These are phyloP conservation scores for Podila epicladia DNA, from an alignment of 192 early-diverging fungal genomes.

Conservation along the genomic window DNA sequence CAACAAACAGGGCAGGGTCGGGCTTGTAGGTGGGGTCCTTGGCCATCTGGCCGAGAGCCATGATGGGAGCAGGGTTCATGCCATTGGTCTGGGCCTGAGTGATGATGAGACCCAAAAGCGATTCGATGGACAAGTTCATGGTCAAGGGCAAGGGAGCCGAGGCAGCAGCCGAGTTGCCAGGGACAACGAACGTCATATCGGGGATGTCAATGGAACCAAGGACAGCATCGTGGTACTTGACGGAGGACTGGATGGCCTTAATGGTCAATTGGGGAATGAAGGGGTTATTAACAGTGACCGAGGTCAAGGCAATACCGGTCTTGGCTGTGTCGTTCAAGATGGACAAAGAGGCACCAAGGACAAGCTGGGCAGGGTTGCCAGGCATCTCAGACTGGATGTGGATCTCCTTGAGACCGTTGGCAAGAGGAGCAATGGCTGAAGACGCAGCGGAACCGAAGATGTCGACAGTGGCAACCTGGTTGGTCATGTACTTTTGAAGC, in stretches of 20 bases:
- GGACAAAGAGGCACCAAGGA: constrained; percentile 54
- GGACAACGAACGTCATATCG: constrained; percentile 46
- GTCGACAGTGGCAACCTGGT: constrained; percentile 49
- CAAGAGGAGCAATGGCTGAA: constrained; percentile 57
- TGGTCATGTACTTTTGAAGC: constrained; percentile 61
- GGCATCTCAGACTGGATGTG: constrained; percentile 58
- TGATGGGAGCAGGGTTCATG: constrained; percentile 55
- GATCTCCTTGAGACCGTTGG: constrained; percentile 51
- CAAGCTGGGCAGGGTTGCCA: constrained; percentile 55
- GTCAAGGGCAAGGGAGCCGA: constrained; percentile 50
- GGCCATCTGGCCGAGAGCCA: constrained; percentile 50
- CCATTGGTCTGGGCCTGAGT: constrained; percentile 53
- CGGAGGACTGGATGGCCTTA: constrained; percentile 56
- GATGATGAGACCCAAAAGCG: constrained; percentile 56
- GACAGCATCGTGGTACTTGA: constrained; percentile 50
- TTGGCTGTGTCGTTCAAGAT: constrained; percentile 53
- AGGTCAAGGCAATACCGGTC: constrained; percentile 55
- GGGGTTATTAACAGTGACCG: constrained; percentile 63
- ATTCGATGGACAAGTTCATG: constrained; percentile 62
- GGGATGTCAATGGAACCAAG: constrained; percentile 62
- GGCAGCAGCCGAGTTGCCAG: constrained; percentile 51
- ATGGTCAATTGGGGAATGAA: constrained; percentile 61
- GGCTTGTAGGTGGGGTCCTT: constrained; percentile 49
- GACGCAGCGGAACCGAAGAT: constrained; percentile 56
- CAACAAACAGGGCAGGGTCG: constrained; percentile 44